Conservation (phyloP, 805 yeast species). For the Monosporozyma unispora region DNA sequence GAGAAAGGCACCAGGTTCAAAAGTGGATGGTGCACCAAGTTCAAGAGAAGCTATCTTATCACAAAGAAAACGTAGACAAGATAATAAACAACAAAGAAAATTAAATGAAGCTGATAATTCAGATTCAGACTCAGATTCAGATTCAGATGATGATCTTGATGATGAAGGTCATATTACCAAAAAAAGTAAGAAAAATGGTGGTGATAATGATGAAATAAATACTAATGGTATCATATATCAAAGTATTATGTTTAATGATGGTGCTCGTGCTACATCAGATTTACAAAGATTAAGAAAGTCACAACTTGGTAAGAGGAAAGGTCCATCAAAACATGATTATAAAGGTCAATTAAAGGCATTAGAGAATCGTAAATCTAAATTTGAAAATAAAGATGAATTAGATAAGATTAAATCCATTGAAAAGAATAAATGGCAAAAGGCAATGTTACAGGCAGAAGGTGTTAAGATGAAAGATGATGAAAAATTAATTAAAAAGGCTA, state of each 20-base stretch:
- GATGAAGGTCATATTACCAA: slow-evolving; percentile 16
- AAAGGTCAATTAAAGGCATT: slow-evolving; percentile 71
- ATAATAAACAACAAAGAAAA: slow-evolving; percentile 26
- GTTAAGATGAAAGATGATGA: slow-evolving; percentile 84
- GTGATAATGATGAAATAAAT: slow-evolving; percentile 27
- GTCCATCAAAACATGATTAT: slow-evolving; percentile 78
- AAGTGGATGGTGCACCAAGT: slow-evolving; percentile 68
- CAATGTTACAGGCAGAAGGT: slow-evolving; percentile 83
- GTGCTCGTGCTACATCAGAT: slow-evolving; percentile 70
- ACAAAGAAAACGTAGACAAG: slow-evolving; percentile 45
- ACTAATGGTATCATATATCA: slow-evolving; percentile 58
- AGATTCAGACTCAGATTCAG: slow-evolving; percentile 23
- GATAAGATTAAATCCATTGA: slow-evolving; percentile 50
- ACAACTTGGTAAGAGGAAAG: slow-evolving; percentile 40
- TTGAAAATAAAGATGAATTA: slow-evolving; percentile 53
- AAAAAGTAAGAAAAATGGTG: slow-evolving; percentile 32
- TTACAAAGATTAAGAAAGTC: slow-evolving; percentile 46
- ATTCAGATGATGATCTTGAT: slow-evolving; percentile 18
- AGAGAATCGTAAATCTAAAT: slow-evolving; percentile 62
- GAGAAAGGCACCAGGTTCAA: slow-evolving; percentile 88
- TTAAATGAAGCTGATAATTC: slow-evolving; percentile 36
- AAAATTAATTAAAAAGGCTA: slow-evolving; percentile 71
- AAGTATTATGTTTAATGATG: slow-evolving; percentile 75
- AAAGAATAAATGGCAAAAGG: slow-evolving; percentile 77
- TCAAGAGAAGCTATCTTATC: slow-evolving; percentile 74